phyloP scores from a whole-genome alignment of 2,329 filamentous ascomycete species.

The Colletotrichum salicis region DNA sequence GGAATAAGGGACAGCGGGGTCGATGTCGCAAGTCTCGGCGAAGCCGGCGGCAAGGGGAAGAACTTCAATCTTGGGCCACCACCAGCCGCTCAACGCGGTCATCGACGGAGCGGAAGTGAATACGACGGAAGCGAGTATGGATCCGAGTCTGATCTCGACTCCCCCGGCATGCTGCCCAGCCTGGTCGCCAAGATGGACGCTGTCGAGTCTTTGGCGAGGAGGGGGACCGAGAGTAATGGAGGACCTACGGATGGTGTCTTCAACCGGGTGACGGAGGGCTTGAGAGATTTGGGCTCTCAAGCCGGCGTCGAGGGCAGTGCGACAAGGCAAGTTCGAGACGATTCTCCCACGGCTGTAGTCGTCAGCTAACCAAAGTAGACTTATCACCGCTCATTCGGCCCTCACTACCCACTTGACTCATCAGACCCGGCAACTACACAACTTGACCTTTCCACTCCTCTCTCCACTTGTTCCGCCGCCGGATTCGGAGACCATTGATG shows the following conservation, averaged over 20 bases:
- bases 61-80: slow-evolving; percentile 58
- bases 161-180: slow-evolving; percentile 73
- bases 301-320: slow-evolving; percentile 77
- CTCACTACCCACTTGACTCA: slow-evolving; percentile 79
- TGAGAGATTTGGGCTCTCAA: slow-evolving; percentile 79
- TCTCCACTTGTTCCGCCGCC: slow-evolving; percentile 74
- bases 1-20: slow-evolving; percentile 54
- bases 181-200: slow-evolving; percentile 77
- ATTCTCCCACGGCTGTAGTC: background rate
- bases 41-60: slow-evolving; percentile 43
- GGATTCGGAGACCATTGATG: slow-evolving; percentile 73
- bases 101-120: slow-evolving; percentile 64
- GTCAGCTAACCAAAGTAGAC: slow-evolving; percentile 53
- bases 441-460: slow-evolving; percentile 75
- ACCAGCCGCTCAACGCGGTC: slow-evolving; percentile 54
- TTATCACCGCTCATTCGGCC: slow-evolving; percentile 80
- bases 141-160: slow-evolving; percentile 76
- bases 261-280: slow-evolving; percentile 72
- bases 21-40: slow-evolving; percentile 46
- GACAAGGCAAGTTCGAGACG: slow-evolving; percentile 65
- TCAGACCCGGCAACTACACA: slow-evolving; percentile 80
- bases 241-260: slow-evolving; percentile 74
- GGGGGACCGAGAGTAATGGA: slow-evolving; percentile 74
- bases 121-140: slow-evolving; percentile 82
- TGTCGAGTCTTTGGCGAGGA: slow-evolving; percentile 75